Base-by-base conservation (phyloP, 2,329 filamentous ascomycete species). In the Cladosporium phlei region DNA sequence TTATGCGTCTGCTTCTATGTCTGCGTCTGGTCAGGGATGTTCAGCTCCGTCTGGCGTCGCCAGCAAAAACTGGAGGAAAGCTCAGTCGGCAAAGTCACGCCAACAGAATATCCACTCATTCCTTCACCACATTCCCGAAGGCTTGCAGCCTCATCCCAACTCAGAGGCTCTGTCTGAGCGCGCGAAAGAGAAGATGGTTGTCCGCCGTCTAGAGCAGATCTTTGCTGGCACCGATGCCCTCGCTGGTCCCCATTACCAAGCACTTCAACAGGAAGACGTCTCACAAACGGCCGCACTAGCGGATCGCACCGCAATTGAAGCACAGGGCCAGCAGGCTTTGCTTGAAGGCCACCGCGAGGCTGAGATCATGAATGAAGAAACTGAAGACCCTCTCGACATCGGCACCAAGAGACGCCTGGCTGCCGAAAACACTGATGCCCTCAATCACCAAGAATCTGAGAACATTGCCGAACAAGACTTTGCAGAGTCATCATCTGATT, bases 121-220 rank as follows among this genome's bases (percentile, higher is more conserved):
- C 53, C 68, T 89, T 2, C 76, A 82, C 38, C 83, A 88, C 39
- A 88, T 89, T 4, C 85, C 85, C 0, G 76, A 81, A 52, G 82
- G 83, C 0, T 60, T 89, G 0, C 72, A 87, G 28, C 83, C 85
- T 0, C 76, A 77, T 9, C 73, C 77, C 33, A 56, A 55, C 19
- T 56, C 61, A 8, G 70, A 75, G 19, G 62, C 61, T 11, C 79
- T 89, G 77, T 81, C 82, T 0, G 86, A 91, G 11, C 82, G 79
- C 53, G 77, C 85, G 5, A 88, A 80, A 69, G 88, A 87, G 69
- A 88, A 83, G 60, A 60, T 89, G 16, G 83, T 91, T 0, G 88
- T 91, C 2, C 77, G 80, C 45, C 77, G 86, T 2, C 65, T 94
- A 5, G 88, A 94, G 59, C 85, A 90, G 52, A 74, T 94, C 1